A percentile compares a stretch with the other conserved stretches of the same genome.
phyloP scores from a whole-genome alignment of 306 rosid genomes.

The Begonia peltatifolia region DNA sequence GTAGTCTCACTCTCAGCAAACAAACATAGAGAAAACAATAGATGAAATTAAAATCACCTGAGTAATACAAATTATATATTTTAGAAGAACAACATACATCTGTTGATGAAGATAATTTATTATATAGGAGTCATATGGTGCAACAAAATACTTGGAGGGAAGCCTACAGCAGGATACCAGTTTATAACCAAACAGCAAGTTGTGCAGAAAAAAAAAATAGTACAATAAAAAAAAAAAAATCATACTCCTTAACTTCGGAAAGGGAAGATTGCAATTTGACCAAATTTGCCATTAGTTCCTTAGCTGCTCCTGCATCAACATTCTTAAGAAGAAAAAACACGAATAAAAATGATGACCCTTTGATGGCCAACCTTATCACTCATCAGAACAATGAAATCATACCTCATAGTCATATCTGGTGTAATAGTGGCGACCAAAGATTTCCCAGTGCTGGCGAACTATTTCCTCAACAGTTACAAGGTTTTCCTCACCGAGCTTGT shows the following conservation, averaged over 20 bases:
- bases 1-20: too few relatives aligned
- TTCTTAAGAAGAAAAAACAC: conserved; percentile 38
- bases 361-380: background rate
- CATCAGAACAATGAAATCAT: conserved; percentile 6
- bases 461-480: conserved; percentile 94
- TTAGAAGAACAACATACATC: too few relatives aligned
- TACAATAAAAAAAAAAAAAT: conserved; percentile 2
- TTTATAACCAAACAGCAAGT: too few relatives aligned
- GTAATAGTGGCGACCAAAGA: conserved; percentile 92
- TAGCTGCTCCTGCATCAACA: conserved; percentile 92
- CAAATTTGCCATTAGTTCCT: conserved; percentile 79
- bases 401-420: conserved; percentile 96
- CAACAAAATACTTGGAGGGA: too few relatives aligned
- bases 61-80: too few relatives aligned
- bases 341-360: conserved; percentile 3
- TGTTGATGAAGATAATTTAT: too few relatives aligned
- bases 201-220: too few relatives aligned
- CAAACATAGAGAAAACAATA: too few relatives aligned
- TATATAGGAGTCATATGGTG: too few relatives aligned
- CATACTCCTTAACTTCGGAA: conserved; percentile 75
- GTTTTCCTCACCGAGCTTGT: conserved; percentile 48
- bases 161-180: too few relatives aligned
- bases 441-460: conserved; percentile 89
- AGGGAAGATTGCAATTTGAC: conserved; percentile 85
- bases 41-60: too few relatives aligned